Base-by-base conservation (phyloP, 345 rosid species). In the Eucalyptus victrix region DNA sequence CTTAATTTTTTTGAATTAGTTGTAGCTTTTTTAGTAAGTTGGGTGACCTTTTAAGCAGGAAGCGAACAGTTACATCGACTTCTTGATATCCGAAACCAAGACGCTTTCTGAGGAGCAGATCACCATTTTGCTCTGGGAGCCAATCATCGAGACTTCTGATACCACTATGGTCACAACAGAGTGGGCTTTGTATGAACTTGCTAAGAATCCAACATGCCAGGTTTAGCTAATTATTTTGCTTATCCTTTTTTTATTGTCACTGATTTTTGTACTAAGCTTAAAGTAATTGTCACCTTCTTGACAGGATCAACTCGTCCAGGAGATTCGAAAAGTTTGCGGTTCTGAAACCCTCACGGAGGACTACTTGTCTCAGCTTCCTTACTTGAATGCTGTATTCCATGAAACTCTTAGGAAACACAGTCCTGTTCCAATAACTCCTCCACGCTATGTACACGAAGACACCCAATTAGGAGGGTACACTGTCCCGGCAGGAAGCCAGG, bases 141-240 rank as follows among this genome's bases (percentile, higher is more conserved):
- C 94, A 9, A 95, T 98, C 24, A 95, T 97, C 4, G 98, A 97
- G 91, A 90, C 95, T 53, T 72, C 98, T 10, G 99, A 97, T 88
- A 96, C 99, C n/a, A 95, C 97, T 88, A 62, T 96, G 90, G 97
- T 97, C 45, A 89, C 97, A 87, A 91, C 98, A 42, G 99, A 98
- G 92, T 97, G 99, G 99, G 99, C 98, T 4, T 91, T 97, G 17
- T 96, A 95, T 87, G 97, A 98, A 89, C 98, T 98, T 14, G 98
- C 98, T 10, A 97, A 94, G 88, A 92, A 92, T 90, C 93, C 93
- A 40, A 89, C 8, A 42, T 90, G 90, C 5, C 99, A 96, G 96
- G 97, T 95, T 89, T 28, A 40, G 86, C 72, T 40, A 12, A 54
- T 18, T 49, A 54, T 16, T 62, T 80, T 67, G 44, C 50, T 83